phyloP scores from a whole-genome alignment of 2,329 filamentous ascomycete genomes.

The Myriosclerotinia scirpicola region DNA sequence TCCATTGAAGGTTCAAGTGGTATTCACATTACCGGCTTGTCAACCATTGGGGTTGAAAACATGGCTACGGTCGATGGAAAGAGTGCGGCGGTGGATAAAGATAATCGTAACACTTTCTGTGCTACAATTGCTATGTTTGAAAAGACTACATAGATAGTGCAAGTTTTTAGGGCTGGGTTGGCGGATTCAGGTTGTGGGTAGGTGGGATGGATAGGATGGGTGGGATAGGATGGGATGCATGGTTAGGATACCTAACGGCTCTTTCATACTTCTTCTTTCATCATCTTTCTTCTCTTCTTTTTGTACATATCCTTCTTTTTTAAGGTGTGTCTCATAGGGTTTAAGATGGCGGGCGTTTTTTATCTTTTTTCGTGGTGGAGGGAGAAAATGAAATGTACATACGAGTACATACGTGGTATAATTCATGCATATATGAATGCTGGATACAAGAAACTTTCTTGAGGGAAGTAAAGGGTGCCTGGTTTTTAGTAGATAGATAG shows the following conservation, averaged over 20 bases:
- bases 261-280: neutral
- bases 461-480: neutral
- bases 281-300: conserved; percentile 6
- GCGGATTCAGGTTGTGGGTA: neutral
- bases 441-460: neutral
- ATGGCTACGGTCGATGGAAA: conserved; percentile 67
- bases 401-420: neutral
- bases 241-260: neutral
- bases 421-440: neutral
- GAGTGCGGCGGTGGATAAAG: conserved; percentile 53
- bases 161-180: conserved; percentile 10
- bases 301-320: conserved; percentile 1
- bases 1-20: conserved; percentile 62
- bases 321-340: neutral
- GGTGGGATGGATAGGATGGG: too few relatives aligned
- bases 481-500: neutral
- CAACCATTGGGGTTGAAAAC: conserved; percentile 72
- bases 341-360: neutral
- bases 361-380: neutral
- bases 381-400: neutral
- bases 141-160: conserved; percentile 2
- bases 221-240: neutral
- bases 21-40: conserved; percentile 66
- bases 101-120: conserved; percentile 67
- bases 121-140: conserved; percentile 57